Evolutionary conservation across 805 yeast genomes (phyloP).

Genomic region (Lipomyces anomalus): DNA sequence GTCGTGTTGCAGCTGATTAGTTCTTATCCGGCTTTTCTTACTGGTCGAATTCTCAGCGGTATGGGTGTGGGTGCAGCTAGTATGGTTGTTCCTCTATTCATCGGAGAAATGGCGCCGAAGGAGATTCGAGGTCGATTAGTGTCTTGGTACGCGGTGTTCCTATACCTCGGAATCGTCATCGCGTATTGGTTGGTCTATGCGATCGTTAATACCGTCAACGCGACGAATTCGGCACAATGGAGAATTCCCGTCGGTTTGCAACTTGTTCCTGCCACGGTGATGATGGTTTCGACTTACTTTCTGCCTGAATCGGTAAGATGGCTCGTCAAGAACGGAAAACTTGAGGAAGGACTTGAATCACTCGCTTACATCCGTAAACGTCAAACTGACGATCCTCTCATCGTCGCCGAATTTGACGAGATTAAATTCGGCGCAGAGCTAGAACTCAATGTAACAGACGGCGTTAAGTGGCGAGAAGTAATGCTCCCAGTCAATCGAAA

Average conservation of each 20-base stretch:
- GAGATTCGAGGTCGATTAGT: conserved; percentile 27
- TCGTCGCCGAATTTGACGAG: background rate
- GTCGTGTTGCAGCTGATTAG: conserved; percentile 25
- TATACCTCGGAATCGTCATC: background rate
- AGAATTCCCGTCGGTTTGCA: conserved; percentile 34
- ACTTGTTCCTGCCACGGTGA: background rate
- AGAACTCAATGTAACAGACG: background rate
- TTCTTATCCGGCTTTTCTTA: conserved; percentile 13
- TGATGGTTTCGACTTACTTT: background rate
- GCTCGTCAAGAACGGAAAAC: background rate
- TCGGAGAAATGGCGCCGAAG: conserved; percentile 44
- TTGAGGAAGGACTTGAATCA: background rate
- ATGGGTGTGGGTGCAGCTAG: conserved; percentile 66
- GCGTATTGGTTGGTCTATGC: background rate
- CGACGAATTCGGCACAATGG: conserved; percentile 33
- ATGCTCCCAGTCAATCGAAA: background rate
- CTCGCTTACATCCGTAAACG: background rate
- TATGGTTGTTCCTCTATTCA: conserved; percentile 55
- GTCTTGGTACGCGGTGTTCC: background rate
- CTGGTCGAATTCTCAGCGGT: conserved; percentile 61
- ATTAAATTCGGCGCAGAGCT: background rate
- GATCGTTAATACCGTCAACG: conserved; percentile 38
- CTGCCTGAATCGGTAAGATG: background rate
- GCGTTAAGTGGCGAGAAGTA: background rate
- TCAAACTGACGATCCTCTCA: background rate